These are phyloP conservation scores for Seminavis robusta DNA, from an alignment of 108 stramenopile species.

Conservation along the genomic window DNA sequence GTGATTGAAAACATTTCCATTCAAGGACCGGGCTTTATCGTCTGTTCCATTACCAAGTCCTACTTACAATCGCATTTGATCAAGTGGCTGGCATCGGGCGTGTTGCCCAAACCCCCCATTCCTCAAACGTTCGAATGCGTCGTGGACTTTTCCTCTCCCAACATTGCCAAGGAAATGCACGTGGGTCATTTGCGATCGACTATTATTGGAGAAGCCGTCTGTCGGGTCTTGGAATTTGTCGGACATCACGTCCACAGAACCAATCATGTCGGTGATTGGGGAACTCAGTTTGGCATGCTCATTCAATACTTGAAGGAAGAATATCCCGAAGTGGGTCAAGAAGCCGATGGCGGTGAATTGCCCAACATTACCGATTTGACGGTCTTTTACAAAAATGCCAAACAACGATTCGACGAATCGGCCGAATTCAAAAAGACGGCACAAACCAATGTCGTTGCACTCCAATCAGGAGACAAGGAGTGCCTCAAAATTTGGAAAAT, in stretches of 20 bases:
- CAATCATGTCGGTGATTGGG: conserved; percentile 99
- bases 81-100: neutral
- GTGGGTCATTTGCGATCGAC: conserved; percentile 98
- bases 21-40: conserved; percentile 83
- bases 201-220: conserved; percentile 97
- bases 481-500: conserved; percentile 91
- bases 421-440: conserved; percentile 93
- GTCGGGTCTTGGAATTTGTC: conserved; percentile 91
- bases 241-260: conserved; percentile 88
- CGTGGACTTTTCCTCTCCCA: conserved; percentile 98
- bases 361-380: conserved; percentile 96
- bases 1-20: conserved; percentile 49
- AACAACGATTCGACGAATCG: conserved; percentile 88
- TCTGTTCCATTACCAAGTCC: conserved; percentile 48
- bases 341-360: conserved; percentile 18
- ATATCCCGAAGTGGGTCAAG: conserved; percentile 64
- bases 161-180: conserved; percentile 99
- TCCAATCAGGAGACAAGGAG: conserved; percentile 94
- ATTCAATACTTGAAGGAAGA: conserved; percentile 97
- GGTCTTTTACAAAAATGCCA: conserved; percentile 97
- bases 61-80: conserved; percentile 62
- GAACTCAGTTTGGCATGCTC: conserved; percentile 99
- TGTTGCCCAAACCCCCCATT: conserved; percentile 49
- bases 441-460: conserved; percentile 91
- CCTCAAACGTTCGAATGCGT: conserved; percentile 54